Percentiles rank a stretch among this genome's conserved stretches.
phyloP scores from a whole-genome alignment of 495 filamentous ascomycete species.

The Xylaria scruposa region DNA sequence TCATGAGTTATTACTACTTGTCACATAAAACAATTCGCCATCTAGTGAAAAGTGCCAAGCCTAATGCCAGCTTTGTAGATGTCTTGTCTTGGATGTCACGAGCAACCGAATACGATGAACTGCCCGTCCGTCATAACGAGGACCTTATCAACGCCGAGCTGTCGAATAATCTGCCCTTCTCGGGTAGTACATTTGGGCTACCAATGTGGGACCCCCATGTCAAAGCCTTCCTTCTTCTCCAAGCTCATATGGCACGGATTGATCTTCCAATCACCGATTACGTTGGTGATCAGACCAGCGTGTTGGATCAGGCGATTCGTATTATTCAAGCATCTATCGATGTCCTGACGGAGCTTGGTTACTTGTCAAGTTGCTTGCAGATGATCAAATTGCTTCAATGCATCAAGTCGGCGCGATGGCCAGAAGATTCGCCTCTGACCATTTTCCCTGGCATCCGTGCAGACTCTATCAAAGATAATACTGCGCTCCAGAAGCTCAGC shows the following conservation, averaged over 20 bases:
- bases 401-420: slow-evolving; percentile 93
- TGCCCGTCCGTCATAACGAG: slow-evolving; percentile 98
- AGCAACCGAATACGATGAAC: slow-evolving; percentile 95
- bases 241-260: slow-evolving; percentile 93
- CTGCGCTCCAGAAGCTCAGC: slow-evolving; percentile 43
- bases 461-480: slow-evolving; percentile 44
- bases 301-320: slow-evolving; percentile 95
- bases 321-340: slow-evolving; percentile 93
- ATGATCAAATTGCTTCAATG: slow-evolving; percentile 89
- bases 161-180: slow-evolving; percentile 75
- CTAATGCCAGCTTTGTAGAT: slow-evolving; percentile 80
- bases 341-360: slow-evolving; percentile 89
- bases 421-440: slow-evolving; percentile 75
- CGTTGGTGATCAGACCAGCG: slow-evolving; percentile 83
- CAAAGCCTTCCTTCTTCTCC: slow-evolving; percentile 92
- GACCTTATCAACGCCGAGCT: slow-evolving; percentile 96
- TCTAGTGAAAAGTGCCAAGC: slow-evolving; percentile 76
- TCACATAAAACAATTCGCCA: slow-evolving; percentile 94
- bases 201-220: slow-evolving; percentile 99
- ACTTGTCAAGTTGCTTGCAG: slow-evolving; percentile 71
- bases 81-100: slow-evolving; percentile 90
- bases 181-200: slow-evolving; percentile 59
- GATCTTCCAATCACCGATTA: slow-evolving; percentile 96
- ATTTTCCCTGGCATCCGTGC: slow-evolving; percentile 79
- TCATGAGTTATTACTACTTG: slow-evolving; percentile 99